phyloP scores from a whole-genome alignment of 495 filamentous ascomycete species.

The Podospora didyma region DNA sequence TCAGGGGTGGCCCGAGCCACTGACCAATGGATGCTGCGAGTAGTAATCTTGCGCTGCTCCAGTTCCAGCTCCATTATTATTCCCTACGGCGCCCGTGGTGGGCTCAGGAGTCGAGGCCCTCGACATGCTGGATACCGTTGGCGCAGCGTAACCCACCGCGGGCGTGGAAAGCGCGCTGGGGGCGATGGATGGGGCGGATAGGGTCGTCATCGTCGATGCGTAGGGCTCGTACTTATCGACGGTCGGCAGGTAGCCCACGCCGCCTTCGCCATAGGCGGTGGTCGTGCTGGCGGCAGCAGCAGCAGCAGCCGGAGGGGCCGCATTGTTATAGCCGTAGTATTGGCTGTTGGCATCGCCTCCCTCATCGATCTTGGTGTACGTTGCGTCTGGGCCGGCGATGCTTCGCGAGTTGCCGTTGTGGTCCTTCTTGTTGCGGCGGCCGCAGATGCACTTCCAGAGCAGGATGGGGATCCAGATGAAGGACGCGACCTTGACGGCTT shows the following conservation, averaged over 20 bases:
- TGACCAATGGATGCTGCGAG: neutral
- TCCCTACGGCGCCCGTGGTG: too few species aligned
- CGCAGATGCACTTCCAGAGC: neutral
- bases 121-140: neutral
- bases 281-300: neutral
- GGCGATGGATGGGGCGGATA: neutral
- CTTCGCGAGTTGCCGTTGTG: neutral
- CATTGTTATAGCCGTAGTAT: neutral
- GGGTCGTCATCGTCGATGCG: neutral
- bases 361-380: neutral
- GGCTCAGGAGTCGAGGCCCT: neutral
- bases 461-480: slow-evolving; percentile 5
- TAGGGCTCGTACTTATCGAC: neutral
- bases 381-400: neutral
- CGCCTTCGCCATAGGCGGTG: slow-evolving; percentile 1
- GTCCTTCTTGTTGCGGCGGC: neutral
- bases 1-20: too few species aligned
- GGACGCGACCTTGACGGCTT: slow-evolving; percentile 4
- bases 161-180: neutral
- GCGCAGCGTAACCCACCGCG: too few species aligned
- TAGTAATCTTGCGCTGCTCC: neutral
- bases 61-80: too few species aligned
- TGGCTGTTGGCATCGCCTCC: neutral
- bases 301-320: neutral
- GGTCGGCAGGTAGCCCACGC: neutral